A percentile compares a stretch with the other conserved stretches of the same genome.
phyloP scores from a whole-genome alignment of 2,329 filamentous ascomycete genomes.

The Hypoxylon sp. region DNA sequence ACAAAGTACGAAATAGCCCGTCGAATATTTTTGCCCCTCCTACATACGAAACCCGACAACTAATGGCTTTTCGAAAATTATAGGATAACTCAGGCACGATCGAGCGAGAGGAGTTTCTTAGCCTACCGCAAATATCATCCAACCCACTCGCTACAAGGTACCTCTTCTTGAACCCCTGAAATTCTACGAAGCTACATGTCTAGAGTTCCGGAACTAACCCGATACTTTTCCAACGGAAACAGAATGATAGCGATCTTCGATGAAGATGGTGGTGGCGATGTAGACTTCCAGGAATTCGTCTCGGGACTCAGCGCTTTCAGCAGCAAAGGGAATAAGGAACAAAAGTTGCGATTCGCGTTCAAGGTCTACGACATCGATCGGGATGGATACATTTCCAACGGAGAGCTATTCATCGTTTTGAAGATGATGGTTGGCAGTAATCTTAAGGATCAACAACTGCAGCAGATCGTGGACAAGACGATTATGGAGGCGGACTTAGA shows the following conservation, averaged over 20 bases:
- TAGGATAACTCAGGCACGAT: constrained; percentile 98
- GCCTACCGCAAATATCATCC: constrained; percentile 95
- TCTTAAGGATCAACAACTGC: constrained; percentile 97
- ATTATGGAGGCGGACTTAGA: constrained; percentile 99
- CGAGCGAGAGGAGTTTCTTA: constrained; percentile 98
- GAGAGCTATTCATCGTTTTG: constrained; percentile 97
- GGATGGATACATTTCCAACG: constrained; percentile 98
- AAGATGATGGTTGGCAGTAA: constrained; percentile 99
- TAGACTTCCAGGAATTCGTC: constrained; percentile 99
- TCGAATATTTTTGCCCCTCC: constrained; percentile 8
- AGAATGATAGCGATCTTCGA: constrained; percentile 99
- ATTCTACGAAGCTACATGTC: background rate
- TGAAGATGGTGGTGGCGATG: constrained; percentile 96
- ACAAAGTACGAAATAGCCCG: constrained; percentile 78
- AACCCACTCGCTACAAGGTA: constrained; percentile 97
- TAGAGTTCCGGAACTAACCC: constrained; percentile 11
- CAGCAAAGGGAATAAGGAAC: constrained; percentile 98
- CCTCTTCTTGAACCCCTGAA: constrained; percentile 40
- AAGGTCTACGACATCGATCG: constrained; percentile 99
- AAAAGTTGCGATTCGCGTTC: constrained; percentile 98
- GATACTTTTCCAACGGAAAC: constrained; percentile 23
- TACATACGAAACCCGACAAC: constrained; percentile 3
- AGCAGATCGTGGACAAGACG: constrained; percentile 99
- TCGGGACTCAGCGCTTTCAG: constrained; percentile 95
- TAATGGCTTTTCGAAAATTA: constrained; percentile 26